Conservation (phyloP, 192 early-diverging fungal species). For the Geranomyces michiganensis region DNA sequence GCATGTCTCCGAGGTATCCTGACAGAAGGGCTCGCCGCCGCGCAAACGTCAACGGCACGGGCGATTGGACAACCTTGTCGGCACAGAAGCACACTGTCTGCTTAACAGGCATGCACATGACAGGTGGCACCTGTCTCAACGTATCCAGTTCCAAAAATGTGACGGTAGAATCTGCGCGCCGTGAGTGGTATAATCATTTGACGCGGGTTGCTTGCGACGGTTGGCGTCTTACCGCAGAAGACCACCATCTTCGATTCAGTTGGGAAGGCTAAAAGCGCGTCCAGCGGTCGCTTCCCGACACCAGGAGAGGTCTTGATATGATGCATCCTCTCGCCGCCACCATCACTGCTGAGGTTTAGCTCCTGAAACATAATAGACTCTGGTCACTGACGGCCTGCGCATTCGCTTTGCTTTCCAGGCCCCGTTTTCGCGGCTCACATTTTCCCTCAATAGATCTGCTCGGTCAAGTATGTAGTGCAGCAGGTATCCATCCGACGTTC, state of each 20-base stretch:
- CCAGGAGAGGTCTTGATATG: slow-evolving; percentile 53
- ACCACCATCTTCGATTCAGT: slow-evolving; percentile 67
- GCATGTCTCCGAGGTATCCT: slow-evolving; percentile 44
- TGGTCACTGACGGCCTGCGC: too few relatives aligned
- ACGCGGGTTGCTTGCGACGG: too few relatives aligned
- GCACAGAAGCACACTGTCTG: slow-evolving; percentile 39
- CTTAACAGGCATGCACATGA: slow-evolving; percentile 35
- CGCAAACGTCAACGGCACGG: slow-evolving; percentile 47
- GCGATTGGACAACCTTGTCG: slow-evolving; percentile 43
- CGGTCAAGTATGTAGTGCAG: slow-evolving; percentile 63
- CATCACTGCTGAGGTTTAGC: background rate
- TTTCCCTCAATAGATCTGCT: background rate
- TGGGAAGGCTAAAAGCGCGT: slow-evolving; percentile 61
- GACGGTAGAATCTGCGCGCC: slow-evolving; percentile 61
- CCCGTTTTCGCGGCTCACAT: background rate
- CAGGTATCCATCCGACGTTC: slow-evolving; percentile 73
- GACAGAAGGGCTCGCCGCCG: slow-evolving; percentile 40
- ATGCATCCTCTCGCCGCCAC: background rate
- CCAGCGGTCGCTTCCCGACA: slow-evolving; percentile 42
- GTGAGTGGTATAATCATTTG: too few relatives aligned
- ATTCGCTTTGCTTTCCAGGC: too few relatives aligned
- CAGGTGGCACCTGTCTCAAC: slow-evolving; percentile 28
- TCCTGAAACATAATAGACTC: background rate
- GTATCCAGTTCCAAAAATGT: slow-evolving; percentile 62
- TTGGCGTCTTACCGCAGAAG: slow-evolving; percentile 59